phyloP scores from a whole-genome alignment of 805 yeast species.

The Lachancea kluyveri region DNA sequence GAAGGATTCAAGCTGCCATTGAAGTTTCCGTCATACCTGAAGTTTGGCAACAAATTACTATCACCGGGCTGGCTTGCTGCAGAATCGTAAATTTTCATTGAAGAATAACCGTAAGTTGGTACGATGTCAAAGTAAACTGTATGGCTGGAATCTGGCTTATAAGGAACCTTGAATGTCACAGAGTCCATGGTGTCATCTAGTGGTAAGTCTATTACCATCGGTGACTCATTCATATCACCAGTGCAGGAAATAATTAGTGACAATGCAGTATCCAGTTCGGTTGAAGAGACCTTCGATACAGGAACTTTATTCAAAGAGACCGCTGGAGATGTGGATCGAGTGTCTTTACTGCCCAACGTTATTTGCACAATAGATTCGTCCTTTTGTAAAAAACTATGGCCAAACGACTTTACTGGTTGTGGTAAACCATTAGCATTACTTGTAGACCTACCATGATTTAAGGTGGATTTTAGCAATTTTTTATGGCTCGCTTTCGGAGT shows the following conservation, averaged over 20 bases:
- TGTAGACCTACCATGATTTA: not conserved
- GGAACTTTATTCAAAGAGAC: slow-evolving; percentile 71
- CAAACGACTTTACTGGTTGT: slow-evolving; percentile 72
- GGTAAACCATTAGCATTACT: not conserved
- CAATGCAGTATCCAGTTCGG: slow-evolving; percentile 83
- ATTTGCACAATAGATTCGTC: slow-evolving; percentile 69
- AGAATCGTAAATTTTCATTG: slow-evolving; percentile 5
- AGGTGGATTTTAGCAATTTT: slow-evolving; percentile 6
- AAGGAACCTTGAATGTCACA: slow-evolving; percentile 57
- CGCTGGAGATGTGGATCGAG: slow-evolving; percentile 51
- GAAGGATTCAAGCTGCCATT: no score
- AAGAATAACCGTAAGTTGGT: slow-evolving; percentile 68
- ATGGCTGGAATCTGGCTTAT: slow-evolving; percentile 45
- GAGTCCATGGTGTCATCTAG: slow-evolving; percentile 72
- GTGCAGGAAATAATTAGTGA: slow-evolving; percentile 53
- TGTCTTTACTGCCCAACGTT: slow-evolving; percentile 82
- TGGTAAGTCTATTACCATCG: slow-evolving; percentile 70
- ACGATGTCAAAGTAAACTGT: slow-evolving; percentile 75
- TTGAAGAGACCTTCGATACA: slow-evolving; percentile 64
- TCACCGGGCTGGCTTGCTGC: no score
- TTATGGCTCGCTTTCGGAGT: slow-evolving; percentile 10
- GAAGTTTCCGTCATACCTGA: no score
- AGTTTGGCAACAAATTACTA: no score
- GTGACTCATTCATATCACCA: slow-evolving; percentile 41
- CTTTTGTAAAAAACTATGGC: slow-evolving; percentile 64